Percentiles rank a stretch among this genome's conserved stretches.
Conservation (phyloP, 179 eudicot species). For the Amaranthus tricolor region DNA sequence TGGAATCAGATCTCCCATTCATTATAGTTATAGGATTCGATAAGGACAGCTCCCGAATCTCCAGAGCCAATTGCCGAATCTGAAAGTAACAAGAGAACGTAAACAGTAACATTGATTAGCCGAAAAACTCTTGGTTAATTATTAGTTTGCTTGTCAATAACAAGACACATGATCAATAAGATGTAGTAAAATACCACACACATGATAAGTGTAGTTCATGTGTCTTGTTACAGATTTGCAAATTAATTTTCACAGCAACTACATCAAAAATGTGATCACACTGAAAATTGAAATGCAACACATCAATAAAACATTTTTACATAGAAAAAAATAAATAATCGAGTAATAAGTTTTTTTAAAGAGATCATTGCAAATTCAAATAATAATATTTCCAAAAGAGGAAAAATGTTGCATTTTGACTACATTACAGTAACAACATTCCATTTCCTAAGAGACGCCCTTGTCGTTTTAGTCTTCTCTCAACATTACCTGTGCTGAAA, state of each 20-base stretch:
- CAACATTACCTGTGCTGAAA: conserved; percentile 75
- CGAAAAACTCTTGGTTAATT: background rate
- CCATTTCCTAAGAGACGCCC: background rate
- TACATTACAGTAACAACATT: background rate
- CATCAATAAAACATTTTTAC: background rate
- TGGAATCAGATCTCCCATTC: conserved; percentile 59
- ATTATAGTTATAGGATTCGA: conserved; percentile 63
- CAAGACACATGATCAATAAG: background rate
- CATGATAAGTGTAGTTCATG: background rate
- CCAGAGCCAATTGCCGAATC: conserved; percentile 86
- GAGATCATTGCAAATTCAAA: background rate
- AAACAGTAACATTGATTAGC: background rate
- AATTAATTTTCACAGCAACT: too few relatives aligned
- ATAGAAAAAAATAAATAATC: background rate
- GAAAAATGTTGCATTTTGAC: background rate
- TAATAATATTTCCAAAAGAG: background rate
- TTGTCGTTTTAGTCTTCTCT: background rate
- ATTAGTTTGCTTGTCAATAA: background rate
- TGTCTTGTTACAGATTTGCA: too few relatives aligned
- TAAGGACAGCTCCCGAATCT: conserved; percentile 67
- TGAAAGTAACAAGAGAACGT: conserved; percentile 32
- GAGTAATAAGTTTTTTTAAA: background rate
- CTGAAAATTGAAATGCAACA: background rate
- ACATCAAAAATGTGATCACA: too few relatives aligned
- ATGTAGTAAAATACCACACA: too few relatives aligned